Base-by-base conservation (phyloP, 2,329 filamentous ascomycete species). In the Chalaropsis thielavioides region DNA sequence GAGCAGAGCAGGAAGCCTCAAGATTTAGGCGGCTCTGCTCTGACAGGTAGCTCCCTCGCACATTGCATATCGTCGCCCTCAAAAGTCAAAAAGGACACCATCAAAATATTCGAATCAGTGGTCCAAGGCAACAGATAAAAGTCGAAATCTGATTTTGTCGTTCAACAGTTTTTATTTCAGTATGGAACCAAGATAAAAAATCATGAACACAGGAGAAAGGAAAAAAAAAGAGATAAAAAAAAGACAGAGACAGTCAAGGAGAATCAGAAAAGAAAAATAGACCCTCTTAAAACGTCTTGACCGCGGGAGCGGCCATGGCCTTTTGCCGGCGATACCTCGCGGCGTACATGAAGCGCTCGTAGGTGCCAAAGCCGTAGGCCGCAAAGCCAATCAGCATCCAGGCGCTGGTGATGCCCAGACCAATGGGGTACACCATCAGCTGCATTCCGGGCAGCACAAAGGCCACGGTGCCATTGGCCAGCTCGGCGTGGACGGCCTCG, bases 371-470 rank as follows among this genome's bases (percentile, higher is more conserved):
- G 2, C 80, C 86, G 68, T 87, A 82, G 24, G 80, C 82, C 0
- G 73, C 73, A 6, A 84, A 62, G 31, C 85, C 82, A 22, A 87
- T 67, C 0, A 80, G 68, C 1, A 83, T 73, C 86, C 88, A 91
- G 13, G 81, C 70, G 46, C 80, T 75, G 1, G 82, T 87, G 70
- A 91, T 79, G 69, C 89, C 76, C n/a, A 87, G 76, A 19, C 88
- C 88, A 38, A 86, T 76, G 7, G 88, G 87, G 73, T 88, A 85
- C 67, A 90, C 82, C 70, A 88, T 78, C 64, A 90, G 79, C 67
- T 82, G 80, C 46, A 83, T 80, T 56, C 88, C 88, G 0, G 88
- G 88, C 0, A 91, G 76, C 15, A 89, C 78, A 69, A 90, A 90
- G 1, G 85, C 83, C 11, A 81, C 77, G 15, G 79, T 81, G 68